Percentiles rank a stretch among this genome's conserved stretches.
phyloP scores from a whole-genome alignment of 768 basidiomycete species.

The Lentinula raphanica region DNA sequence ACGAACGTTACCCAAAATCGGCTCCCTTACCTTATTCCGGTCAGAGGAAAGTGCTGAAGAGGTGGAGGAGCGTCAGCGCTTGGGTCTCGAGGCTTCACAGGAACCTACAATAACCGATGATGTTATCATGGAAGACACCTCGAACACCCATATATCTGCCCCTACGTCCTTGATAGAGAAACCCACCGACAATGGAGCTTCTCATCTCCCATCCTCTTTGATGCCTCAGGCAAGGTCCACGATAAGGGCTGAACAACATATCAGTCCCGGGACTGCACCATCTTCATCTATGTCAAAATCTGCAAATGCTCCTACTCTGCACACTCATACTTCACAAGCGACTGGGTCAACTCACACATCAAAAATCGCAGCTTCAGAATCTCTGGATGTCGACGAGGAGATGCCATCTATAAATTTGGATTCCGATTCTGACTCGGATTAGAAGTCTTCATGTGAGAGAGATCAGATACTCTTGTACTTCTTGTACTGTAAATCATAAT shows the following conservation, averaged over 20 bases:
- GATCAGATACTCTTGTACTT: not conserved
- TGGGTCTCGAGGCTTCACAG: constrained; percentile 26
- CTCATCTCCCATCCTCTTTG: not conserved
- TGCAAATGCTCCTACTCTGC: not conserved
- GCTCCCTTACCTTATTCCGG: constrained; percentile 54
- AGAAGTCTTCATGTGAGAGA: not conserved
- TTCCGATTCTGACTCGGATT: constrained; percentile 68
- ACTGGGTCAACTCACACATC: not conserved
- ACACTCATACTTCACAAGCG: not conserved
- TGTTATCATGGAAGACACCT: constrained; percentile 7
- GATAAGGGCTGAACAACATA: not conserved
- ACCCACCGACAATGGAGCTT: not conserved
- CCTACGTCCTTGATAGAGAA: too few species aligned
- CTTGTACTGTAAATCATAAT: not conserved
- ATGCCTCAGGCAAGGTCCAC: not conserved
- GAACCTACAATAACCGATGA: constrained; percentile 4
- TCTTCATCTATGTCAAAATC: not conserved
- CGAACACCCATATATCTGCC: not conserved
- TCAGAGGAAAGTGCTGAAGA: constrained; percentile 67
- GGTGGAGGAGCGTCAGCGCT: constrained; percentile 33
- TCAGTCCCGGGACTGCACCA: not conserved
- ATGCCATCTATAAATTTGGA: constrained; percentile 75
- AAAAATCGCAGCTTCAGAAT: not conserved
- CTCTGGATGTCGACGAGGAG: constrained; percentile 57
- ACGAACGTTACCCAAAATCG: constrained; percentile 59